Evolutionary conservation across 2,329 filamentous ascomycete genomes (phyloP).

Genomic region (Botrytis porri): DNA sequence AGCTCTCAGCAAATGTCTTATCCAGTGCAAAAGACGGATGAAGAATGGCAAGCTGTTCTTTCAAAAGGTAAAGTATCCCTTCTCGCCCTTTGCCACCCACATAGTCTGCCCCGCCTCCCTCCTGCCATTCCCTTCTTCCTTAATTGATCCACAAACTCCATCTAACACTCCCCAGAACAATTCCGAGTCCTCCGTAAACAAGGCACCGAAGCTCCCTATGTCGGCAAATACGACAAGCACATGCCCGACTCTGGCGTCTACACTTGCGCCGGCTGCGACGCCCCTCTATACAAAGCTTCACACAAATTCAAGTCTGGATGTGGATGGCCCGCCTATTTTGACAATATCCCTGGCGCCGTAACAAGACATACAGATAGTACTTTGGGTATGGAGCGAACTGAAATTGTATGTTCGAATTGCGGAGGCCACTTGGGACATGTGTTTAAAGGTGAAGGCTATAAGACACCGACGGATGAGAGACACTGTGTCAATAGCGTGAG

Average conservation of each 20-base stretch:
- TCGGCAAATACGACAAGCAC: slow-evolving; percentile 87
- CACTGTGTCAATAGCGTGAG: slow-evolving; percentile 96
- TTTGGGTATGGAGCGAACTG: slow-evolving; percentile 80
- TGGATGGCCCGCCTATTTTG: slow-evolving; percentile 97
- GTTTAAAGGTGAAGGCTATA: slow-evolving; percentile 83
- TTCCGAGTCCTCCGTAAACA: slow-evolving; percentile 91
- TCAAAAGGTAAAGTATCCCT: slow-evolving; percentile 54
- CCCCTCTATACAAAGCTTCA: slow-evolving; percentile 85
- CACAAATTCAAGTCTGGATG: slow-evolving; percentile 97
- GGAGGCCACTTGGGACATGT: slow-evolving; percentile 90
- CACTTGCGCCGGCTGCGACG: slow-evolving; percentile 78
- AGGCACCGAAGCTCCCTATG: slow-evolving; percentile 79
- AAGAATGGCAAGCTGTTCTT: slow-evolving; percentile 87
- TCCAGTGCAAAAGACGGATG: slow-evolving; percentile 74
- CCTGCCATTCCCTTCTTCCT: background rate
- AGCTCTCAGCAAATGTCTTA: slow-evolving; percentile 62
- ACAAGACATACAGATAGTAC: slow-evolving; percentile 73
- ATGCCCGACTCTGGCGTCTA: slow-evolving; percentile 74
- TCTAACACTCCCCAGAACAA: slow-evolving; percentile 65
- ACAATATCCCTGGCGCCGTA: slow-evolving; percentile 88
- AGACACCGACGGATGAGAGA: slow-evolving; percentile 87
- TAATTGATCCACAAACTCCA: slow-evolving; percentile 18
- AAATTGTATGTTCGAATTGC: slow-evolving; percentile 94
- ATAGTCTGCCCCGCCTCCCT: background rate
- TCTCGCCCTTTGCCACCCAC: background rate